Evolutionary conservation across 2,329 filamentous ascomycete species (phyloP).

Genomic region (Fusarium neocosmosporiellum): DNA sequence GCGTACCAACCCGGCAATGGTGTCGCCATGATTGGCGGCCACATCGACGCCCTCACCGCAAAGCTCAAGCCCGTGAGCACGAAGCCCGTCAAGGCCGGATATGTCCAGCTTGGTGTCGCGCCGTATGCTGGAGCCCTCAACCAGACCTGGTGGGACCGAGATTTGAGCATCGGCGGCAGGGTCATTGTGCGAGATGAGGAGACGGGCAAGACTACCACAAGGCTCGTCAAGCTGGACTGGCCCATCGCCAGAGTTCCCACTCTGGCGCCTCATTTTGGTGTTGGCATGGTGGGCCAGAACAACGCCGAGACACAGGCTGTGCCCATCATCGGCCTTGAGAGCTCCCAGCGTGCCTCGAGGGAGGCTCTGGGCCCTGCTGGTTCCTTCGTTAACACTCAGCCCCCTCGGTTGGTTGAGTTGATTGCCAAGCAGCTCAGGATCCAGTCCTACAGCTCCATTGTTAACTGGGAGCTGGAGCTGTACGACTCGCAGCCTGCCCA

Average conservation of each 20-base stretch:
- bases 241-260: constrained; percentile 94
- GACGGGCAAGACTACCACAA: constrained; percentile 80
- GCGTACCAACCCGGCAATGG: constrained; percentile 88
- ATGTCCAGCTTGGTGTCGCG: constrained; percentile 88
- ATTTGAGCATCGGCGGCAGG: constrained; percentile 88
- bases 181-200: constrained; percentile 82
- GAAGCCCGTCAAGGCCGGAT: constrained; percentile 86
- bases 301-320: constrained; percentile 95
- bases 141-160: constrained; percentile 96
- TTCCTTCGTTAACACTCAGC: constrained; percentile 85
- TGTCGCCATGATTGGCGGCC: constrained; percentile 87
- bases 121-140: constrained; percentile 92
- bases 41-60: constrained; percentile 92
- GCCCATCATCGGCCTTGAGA: constrained; percentile 91
- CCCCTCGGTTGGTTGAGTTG: constrained; percentile 83
- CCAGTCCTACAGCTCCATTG: constrained; percentile 75
- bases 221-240: constrained; percentile 92
- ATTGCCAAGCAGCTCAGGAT: constrained; percentile 85
- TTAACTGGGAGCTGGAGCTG: constrained; percentile 98
- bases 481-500: constrained; percentile 90
- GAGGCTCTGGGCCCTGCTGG: constrained; percentile 70
- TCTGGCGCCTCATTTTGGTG: constrained; percentile 92
- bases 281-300: constrained; percentile 72
- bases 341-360: constrained; percentile 57
- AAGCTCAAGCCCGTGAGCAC: constrained; percentile 91